Percentiles rank a stretch among this genome's conserved stretches.
These are phyloP conservation scores for Neurospora sp. DNA, from an alignment of 495 filamentous ascomycete genomes.

Conservation along the genomic window DNA sequence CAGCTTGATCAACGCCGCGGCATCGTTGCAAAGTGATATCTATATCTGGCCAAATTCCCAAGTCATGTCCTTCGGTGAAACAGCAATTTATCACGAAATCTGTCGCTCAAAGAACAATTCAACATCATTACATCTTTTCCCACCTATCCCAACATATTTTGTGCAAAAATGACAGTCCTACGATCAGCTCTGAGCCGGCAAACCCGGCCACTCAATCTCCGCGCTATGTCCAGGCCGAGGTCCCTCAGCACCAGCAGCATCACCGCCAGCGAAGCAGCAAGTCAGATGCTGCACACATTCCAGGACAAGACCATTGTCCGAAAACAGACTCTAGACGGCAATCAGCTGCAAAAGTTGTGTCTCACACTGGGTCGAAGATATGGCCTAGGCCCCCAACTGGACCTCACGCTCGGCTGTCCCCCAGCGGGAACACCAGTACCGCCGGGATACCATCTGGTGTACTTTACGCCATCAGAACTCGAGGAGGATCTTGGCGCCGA, in stretches of 20 bases:
- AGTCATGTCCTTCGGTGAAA: not conserved
- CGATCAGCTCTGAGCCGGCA: not conserved
- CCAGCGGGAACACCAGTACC: slow-evolving; percentile 36
- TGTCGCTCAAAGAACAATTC: not conserved
- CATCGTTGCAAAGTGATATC: not conserved
- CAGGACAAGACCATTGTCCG: slow-evolving; percentile 16
- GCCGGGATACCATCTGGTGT: slow-evolving; percentile 49
- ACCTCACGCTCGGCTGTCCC: slow-evolving; percentile 18
- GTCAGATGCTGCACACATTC: slow-evolving; percentile 1
- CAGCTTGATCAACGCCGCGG: not conserved
- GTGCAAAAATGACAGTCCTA: not conserved
- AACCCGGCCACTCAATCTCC: not conserved
- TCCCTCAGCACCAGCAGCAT: not conserved
- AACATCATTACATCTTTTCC: not conserved
- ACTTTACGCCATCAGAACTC: slow-evolving; percentile 46
- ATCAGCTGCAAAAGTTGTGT: slow-evolving; percentile 46
- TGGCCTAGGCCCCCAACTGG: slow-evolving; percentile 10
- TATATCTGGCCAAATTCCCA: not conserved
- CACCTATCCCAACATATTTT: not conserved
- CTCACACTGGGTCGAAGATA: slow-evolving; percentile 41
- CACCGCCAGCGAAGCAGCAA: slow-evolving; percentile 5
- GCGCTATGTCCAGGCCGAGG: not conserved
- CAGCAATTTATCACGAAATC: not conserved
- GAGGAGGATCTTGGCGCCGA: slow-evolving; percentile 46
- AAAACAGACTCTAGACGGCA: slow-evolving; percentile 44